Conservation (phyloP, 441 rosid genomes). For the Corymbia citriodora region DNA sequence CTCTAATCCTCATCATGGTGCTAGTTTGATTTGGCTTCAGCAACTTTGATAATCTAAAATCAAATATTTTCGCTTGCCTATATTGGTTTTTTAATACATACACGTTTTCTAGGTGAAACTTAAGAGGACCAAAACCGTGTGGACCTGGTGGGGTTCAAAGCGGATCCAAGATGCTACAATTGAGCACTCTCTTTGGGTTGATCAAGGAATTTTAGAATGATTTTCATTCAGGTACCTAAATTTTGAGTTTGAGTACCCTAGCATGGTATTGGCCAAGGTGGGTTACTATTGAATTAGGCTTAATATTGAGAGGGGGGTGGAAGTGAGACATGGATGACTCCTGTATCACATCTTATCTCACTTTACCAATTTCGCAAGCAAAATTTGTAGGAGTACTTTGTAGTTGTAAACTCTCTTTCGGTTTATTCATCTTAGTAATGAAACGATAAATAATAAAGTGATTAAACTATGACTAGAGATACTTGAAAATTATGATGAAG, state of each 20-base stretch:
- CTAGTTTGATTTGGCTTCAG: neutral
- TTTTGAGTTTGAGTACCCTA: neutral
- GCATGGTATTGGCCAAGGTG: neutral
- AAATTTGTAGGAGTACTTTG: neutral
- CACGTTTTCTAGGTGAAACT: too few relatives aligned
- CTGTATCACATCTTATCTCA: neutral
- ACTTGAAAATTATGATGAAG: neutral
- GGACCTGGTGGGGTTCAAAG: too few relatives aligned
- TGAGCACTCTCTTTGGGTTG: neutral
- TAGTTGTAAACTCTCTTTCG: neutral
- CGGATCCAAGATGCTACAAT: too few relatives aligned
- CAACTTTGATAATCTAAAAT: neutral
- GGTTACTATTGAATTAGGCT: neutral
- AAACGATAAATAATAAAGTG: neutral
- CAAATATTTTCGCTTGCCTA: neutral
- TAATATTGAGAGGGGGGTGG: neutral
- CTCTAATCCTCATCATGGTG: neutral
- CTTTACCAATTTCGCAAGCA: neutral
- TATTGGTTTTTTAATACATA: neutral
- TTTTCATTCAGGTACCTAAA: neutral
- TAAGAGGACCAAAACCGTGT: too few relatives aligned
- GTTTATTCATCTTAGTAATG: neutral
- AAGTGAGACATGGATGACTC: neutral
- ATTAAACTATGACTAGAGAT: neutral
- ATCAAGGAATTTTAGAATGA: neutral